phyloP scores from a whole-genome alignment of 2,329 filamentous ascomycete species.

The Tolypocladium inflatum region DNA sequence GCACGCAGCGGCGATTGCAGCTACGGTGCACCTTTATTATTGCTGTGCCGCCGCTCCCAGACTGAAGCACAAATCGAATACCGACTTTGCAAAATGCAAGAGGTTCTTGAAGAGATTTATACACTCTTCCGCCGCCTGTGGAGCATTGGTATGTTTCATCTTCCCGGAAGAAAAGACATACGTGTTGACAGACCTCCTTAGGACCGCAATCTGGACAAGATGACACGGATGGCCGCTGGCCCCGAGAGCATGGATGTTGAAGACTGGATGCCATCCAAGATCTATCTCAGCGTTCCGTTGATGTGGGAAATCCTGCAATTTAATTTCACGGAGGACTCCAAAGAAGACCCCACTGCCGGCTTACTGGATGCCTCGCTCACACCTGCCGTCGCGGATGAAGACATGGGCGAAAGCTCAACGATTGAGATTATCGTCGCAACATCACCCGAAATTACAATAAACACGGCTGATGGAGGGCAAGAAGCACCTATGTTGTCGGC shows the following conservation, averaged over 20 bases:
- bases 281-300: constrained; percentile 40
- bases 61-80: constrained; percentile 40
- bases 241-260: constrained; percentile 36
- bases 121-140: constrained; percentile 35
- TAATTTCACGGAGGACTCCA: constrained; percentile 28
- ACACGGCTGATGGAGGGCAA: constrained; percentile 40
- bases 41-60: constrained; percentile 38
- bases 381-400: constrained; percentile 17
- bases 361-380: constrained; percentile 33
- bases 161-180: neutral
- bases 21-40: constrained; percentile 43
- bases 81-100: constrained; percentile 40
- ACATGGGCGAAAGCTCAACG: constrained; percentile 24
- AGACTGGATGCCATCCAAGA: constrained; percentile 42
- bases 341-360: constrained; percentile 24
- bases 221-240: constrained; percentile 38
- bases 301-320: constrained; percentile 45
- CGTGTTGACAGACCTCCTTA: constrained; percentile 9
- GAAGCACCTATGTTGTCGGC: constrained; percentile 31
- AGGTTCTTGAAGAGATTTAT: constrained; percentile 38
- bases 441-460: constrained; percentile 40
- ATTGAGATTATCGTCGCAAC: constrained; percentile 42
- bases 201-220: constrained; percentile 37
- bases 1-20: constrained; percentile 40
- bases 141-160: constrained; percentile 27